phyloP scores from a whole-genome alignment of 176 grass and related monocot species.

The Eleusine coracana region DNA sequence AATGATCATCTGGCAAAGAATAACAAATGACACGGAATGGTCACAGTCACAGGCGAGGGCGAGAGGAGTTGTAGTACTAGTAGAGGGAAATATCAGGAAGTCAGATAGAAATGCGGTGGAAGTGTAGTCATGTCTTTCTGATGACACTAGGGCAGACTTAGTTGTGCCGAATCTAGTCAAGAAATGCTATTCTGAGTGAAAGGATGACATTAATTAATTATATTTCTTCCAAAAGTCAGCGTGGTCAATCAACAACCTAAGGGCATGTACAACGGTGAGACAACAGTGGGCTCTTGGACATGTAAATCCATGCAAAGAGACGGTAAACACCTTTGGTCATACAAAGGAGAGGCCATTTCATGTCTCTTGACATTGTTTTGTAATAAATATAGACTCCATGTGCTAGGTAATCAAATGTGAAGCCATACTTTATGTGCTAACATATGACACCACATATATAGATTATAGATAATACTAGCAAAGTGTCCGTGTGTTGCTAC shows the following conservation, averaged over 20 bases:
- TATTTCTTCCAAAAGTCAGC: not conserved
- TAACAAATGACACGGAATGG: not conserved
- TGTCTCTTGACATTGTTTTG: too few relatives aligned
- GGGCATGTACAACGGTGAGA: too few relatives aligned
- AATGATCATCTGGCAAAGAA: not conserved
- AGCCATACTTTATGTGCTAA: too few relatives aligned
- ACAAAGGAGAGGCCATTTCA: too few relatives aligned
- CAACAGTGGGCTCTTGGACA: too few relatives aligned
- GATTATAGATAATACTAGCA: too few relatives aligned
- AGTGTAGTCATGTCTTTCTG: not conserved
- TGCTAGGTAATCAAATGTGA: too few relatives aligned
- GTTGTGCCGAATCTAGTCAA: not conserved
- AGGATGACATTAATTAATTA: not conserved
- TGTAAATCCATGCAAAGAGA: too few relatives aligned
- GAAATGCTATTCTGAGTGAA: not conserved
- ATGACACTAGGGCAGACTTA: constrained; percentile 23
- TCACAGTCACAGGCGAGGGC: not conserved
- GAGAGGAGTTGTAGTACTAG: not conserved
- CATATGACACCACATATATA: too few relatives aligned
- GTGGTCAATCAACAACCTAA: not conserved
- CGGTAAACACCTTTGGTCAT: too few relatives aligned
- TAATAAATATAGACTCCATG: too few relatives aligned
- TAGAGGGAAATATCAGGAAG: not conserved
- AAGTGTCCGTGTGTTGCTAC: too few relatives aligned
- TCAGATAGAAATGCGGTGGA: not conserved